phyloP scores from a whole-genome alignment of 371 early-diverging fungal genomes.

The Saksenaea oblongispora region DNA sequence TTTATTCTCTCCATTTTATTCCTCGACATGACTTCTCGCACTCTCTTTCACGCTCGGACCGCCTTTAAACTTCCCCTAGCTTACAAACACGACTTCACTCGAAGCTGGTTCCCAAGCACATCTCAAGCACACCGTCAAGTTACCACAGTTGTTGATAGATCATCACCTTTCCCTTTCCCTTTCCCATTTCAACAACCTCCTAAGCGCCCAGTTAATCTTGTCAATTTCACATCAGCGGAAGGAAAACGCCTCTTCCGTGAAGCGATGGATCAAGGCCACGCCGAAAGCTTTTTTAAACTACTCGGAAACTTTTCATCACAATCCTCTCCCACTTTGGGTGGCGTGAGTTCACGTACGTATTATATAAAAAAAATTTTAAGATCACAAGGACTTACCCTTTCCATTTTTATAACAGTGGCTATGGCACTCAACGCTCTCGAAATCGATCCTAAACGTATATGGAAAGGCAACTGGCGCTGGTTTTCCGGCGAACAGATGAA shows the following conservation, averaged over 20 bases:
- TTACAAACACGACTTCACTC: neutral
- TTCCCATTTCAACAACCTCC: neutral
- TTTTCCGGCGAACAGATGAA: slow-evolving; percentile 75
- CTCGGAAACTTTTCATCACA: slow-evolving; percentile 88
- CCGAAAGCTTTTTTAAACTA: slow-evolving; percentile 85
- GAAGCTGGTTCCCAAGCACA: neutral
- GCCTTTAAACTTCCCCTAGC: neutral
- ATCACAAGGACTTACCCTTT: neutral
- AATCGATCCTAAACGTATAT: slow-evolving; percentile 83
- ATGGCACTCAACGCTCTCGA: slow-evolving; percentile 93
- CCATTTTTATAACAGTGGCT: slow-evolving; percentile 52
- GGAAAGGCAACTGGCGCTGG: slow-evolving; percentile 96
- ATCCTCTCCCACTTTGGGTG: slow-evolving; percentile 67
- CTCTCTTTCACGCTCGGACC: neutral
- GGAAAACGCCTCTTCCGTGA: slow-evolving; percentile 82
- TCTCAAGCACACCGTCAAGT: neutral
- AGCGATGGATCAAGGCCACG: slow-evolving; percentile 71
- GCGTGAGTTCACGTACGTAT: slow-evolving; percentile 55
- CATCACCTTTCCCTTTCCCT: neutral
- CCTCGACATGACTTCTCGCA: neutral
- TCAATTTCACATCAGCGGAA: slow-evolving; percentile 68
- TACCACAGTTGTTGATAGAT: neutral
- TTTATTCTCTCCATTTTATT: neutral
- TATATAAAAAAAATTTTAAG: slow-evolving; percentile 62
- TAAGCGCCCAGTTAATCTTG: slow-evolving; percentile 32